These are phyloP conservation scores for Neurospora sp. DNA, from an alignment of 495 filamentous ascomycete genomes.

Conservation along the genomic window DNA sequence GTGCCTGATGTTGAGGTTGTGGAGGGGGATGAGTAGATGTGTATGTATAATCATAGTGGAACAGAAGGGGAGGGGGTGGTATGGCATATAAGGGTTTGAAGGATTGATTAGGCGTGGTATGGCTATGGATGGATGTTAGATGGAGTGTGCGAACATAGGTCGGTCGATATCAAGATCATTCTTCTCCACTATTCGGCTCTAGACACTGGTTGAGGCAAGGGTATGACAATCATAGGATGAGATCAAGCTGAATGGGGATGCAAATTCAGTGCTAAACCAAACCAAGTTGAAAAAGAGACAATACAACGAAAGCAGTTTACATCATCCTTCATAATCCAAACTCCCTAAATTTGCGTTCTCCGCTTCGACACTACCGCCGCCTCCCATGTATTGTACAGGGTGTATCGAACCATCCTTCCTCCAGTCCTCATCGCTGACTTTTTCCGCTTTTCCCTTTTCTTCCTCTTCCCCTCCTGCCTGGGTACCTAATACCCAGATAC, in stretches of 20 bases:
- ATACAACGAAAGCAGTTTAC: background rate
- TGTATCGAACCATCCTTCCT: background rate
- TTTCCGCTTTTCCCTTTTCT: background rate
- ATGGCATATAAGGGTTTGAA: no score
- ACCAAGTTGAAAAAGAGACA: background rate
- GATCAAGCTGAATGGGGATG: background rate
- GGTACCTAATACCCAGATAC: no score
- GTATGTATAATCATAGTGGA: no score
- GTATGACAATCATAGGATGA: background rate
- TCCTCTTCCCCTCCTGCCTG: no score
- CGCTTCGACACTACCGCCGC: background rate
- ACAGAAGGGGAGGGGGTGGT: no score
- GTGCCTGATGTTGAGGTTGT: slow-evolving; percentile 49
- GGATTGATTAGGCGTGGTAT: background rate
- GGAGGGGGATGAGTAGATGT: background rate
- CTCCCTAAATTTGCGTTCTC: background rate
- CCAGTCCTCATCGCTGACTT: background rate
- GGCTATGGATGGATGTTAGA: background rate
- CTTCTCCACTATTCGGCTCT: background rate
- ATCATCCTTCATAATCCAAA: background rate
- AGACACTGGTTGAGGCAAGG: background rate
- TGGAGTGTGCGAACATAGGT: background rate
- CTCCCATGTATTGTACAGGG: background rate
- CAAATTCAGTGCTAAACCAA: background rate
- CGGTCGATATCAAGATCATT: background rate